Evolutionary conservation across 192 early-diverging fungal genomes (phyloP).

Genomic region (Coemansia biformis): DNA sequence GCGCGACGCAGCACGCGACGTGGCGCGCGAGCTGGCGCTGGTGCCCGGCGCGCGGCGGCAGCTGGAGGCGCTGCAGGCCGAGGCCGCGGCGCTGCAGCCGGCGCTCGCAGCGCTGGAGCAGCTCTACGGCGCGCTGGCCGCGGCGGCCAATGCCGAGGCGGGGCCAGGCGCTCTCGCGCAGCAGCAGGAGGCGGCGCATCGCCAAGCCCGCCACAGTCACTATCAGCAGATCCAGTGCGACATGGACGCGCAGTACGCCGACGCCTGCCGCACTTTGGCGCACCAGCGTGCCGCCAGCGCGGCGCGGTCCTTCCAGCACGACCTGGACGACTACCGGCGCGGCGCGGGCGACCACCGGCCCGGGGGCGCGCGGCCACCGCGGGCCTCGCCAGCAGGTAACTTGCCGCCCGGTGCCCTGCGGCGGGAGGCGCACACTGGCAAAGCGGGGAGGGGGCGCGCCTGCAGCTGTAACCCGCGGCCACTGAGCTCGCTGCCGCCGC

Average conservation of each 20-base stretch:
- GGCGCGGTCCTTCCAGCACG: slow-evolving; percentile 39
- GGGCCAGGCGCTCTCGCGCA: slow-evolving; percentile 20
- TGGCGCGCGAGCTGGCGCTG: slow-evolving; percentile 19
- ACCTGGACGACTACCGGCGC: slow-evolving; percentile 35
- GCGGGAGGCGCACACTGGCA: too few species aligned
- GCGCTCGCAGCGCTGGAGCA: slow-evolving; percentile 15
- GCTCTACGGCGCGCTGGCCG: slow-evolving; percentile 27
- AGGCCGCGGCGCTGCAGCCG: slow-evolving; percentile 17
- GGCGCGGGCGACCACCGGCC: slow-evolving; percentile 26
- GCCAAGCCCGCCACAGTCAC: slow-evolving; percentile 28
- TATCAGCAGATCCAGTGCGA: slow-evolving; percentile 34
- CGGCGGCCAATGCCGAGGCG: not conserved
- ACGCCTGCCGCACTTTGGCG: slow-evolving; percentile 21
- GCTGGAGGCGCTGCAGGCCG: slow-evolving; percentile 12
- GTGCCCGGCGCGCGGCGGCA: slow-evolving; percentile 12
- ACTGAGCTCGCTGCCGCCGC: too few species aligned
- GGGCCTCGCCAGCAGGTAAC: not conserved
- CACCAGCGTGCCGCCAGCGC: slow-evolving; percentile 28
- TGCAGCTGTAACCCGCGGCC: not conserved
- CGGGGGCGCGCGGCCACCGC: slow-evolving; percentile 5
- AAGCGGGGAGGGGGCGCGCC: too few species aligned
- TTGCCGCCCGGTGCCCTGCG: too few species aligned
- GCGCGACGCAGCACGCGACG: slow-evolving; percentile 8
- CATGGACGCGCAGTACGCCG: slow-evolving; percentile 45
- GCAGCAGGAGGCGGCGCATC: slow-evolving; percentile 19